Base-by-base conservation (phyloP, 768 basidiomycete genomes). In the Termitomyces sp. region DNA sequence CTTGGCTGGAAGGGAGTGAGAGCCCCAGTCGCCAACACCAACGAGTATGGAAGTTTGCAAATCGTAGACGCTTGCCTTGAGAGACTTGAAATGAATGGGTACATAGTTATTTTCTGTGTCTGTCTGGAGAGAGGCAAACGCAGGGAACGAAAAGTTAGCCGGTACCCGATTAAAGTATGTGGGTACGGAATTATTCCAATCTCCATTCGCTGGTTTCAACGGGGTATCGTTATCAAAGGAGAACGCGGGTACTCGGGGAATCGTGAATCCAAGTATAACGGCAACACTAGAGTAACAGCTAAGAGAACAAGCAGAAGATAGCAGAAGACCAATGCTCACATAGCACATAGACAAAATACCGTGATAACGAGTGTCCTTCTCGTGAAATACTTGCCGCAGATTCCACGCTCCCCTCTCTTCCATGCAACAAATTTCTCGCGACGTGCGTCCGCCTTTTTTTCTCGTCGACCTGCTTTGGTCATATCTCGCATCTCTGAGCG, bases 101-200 rank as follows among this genome's bases (percentile, higher is more conserved):
- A 96, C 75, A 67, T 83, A 90, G 65, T 90, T 94, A 63, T 73
- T 72, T 14, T 72, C 74, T 9, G 92, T 93, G 72, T 96, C 83
- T 49, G 91, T 78, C 71, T 92, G 81, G 12, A 98, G 74, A 22
- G 86, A 78, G 18, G 92, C 83, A 44, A 78, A 76, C 0, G 86
- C 91, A 3, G 89, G 82, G 78, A 98, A 98, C 36, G 88, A 84
- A 72, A 96, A 98, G 72, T 96, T 96, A 55, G 94, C 86, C 0
- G 93, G 94, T 1, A 76, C 70, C 57, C 90, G 84, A 36, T 81
- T 85, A 75, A 98, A 96, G 36, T 73, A 69, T 1, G 77, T 78
- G 2, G 83, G 79, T 46, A 90, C 73, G 6, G 81, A 78, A 20
- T 74, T 63, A 49, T 82, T 80, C 75, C 81, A 91, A 36, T 59